Conservation (phyloP, 768 basidiomycete genomes). For the Amanita exitialis region DNA sequence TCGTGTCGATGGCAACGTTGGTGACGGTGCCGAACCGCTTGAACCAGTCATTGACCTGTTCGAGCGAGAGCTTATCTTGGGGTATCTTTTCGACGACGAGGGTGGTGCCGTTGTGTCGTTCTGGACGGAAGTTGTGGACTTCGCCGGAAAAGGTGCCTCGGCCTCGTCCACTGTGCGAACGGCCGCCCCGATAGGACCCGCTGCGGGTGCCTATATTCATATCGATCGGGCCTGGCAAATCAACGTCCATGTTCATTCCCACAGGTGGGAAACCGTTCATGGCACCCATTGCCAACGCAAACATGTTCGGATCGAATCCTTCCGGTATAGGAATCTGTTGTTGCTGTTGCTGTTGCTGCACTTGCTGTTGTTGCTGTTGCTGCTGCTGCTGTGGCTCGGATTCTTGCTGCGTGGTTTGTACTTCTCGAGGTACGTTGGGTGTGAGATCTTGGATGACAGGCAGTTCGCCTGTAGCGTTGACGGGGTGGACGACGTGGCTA, state of each 20-base stretch:
- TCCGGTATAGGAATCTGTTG: conserved; percentile 6
- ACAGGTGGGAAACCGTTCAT: conserved; percentile 9
- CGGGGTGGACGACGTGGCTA: conserved; percentile 24
- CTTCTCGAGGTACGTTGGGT: conserved; percentile 25
- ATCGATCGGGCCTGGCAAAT: conserved; percentile 11
- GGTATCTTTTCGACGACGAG: conserved; percentile 95
- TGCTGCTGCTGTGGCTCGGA: conserved; percentile 16
- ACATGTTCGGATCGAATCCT: conserved; percentile 7
- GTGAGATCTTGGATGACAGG: conserved; percentile 82
- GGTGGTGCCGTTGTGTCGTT: conserved; percentile 64
- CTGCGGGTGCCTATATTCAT: conserved; percentile 12
- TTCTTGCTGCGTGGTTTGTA: conserved; percentile 17
- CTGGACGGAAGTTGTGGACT: conserved; percentile 55
- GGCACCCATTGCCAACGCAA: conserved; percentile 6
- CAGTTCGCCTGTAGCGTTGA: conserved; percentile 55
- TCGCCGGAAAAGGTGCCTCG: conserved; percentile 59
- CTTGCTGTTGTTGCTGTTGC: conserved; percentile 13
- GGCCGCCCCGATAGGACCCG: conserved; percentile 23
- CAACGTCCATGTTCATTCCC: conserved; percentile 14
- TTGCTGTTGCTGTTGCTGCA: conserved; percentile 6
- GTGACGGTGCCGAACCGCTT: conserved; percentile 88
- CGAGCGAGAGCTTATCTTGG: conserved; percentile 67
- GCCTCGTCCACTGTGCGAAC: conserved; percentile 24
- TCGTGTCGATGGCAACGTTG: conserved; percentile 80
- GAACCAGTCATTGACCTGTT: conserved; percentile 81